A percentile compares a stretch with the other conserved stretches of the same genome.
phyloP scores from a whole-genome alignment of 176 grass and related monocot species.

The Paspalum notatum region DNA sequence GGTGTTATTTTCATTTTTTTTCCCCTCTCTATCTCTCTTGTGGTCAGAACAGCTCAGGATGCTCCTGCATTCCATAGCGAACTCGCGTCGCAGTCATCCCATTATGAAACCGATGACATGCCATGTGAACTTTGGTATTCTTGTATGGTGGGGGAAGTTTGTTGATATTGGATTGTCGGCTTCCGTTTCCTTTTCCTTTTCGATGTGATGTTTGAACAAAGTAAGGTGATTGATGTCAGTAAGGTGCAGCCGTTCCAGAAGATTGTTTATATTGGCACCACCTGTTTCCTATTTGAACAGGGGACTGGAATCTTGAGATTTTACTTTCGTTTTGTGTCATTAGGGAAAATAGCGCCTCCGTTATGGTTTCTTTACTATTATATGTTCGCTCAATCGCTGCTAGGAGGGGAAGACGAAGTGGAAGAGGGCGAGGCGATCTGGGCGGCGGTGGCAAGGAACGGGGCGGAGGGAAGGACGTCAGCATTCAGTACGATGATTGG shows the following conservation, averaged over 20 bases:
- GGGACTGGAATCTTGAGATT: not conserved
- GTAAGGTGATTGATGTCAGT: not conserved
- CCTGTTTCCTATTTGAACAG: not conserved
- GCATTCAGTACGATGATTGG: no score
- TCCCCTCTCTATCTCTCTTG: not conserved
- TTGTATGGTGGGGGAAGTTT: slow-evolving; percentile 44
- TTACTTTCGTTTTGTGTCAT: not conserved
- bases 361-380: not conserved
- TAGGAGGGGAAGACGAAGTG: no score
- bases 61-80: slow-evolving; percentile 28
- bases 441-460: no score
- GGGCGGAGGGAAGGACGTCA: no score
- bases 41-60: slow-evolving; percentile 30
- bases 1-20: slow-evolving; percentile 29
- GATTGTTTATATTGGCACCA: not conserved
- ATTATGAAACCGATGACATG: slow-evolving; percentile 51
- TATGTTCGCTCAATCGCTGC: no score
- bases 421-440: no score
- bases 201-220: slow-evolving; percentile 19
- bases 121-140: slow-evolving; percentile 41
- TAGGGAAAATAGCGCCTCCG: not conserved
- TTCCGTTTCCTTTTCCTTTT: slow-evolving; percentile 1
- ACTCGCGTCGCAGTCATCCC: slow-evolving; percentile 43
- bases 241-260: not conserved
- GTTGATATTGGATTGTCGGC: slow-evolving; percentile 49